A percentile compares a stretch with the other conserved stretches of the same genome.
Conservation (phyloP, 306 rosid genomes). For the Trifolium pratense region DNA sequence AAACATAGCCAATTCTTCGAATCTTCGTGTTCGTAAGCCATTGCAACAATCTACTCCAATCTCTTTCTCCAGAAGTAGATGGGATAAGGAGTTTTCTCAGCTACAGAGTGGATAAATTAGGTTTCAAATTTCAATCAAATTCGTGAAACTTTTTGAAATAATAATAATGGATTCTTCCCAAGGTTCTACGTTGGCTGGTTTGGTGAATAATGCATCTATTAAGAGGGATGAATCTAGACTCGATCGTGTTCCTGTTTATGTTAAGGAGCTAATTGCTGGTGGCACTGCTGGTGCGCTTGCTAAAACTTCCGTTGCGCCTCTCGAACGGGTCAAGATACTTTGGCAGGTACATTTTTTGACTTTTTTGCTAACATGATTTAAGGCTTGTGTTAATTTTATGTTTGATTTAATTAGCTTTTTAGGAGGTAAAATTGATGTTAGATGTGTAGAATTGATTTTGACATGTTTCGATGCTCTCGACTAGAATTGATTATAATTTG, state of each 20-base stretch:
- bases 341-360: conserved; percentile 68
- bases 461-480: not conserved
- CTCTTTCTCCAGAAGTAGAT: conserved; percentile 56
- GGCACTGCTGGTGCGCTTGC: conserved; percentile 93
- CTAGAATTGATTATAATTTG: too few relatives aligned
- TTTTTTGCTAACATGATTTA: not conserved
- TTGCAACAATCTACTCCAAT: conserved; percentile 41
- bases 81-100: conserved; percentile 77
- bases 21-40: conserved; percentile 66
- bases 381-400: not conserved
- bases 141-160: not conserved
- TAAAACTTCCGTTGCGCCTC: conserved; percentile 87
- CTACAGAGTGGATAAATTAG: conserved; percentile 73
- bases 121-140: not conserved
- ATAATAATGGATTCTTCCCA: conserved; percentile 74
- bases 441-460: too few relatives aligned
- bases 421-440: too few relatives aligned
- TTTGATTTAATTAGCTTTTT: too few relatives aligned
- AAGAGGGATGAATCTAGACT: conserved; percentile 54
- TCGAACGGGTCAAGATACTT: conserved; percentile 88
- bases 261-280: conserved; percentile 85
- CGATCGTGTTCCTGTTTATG: conserved; percentile 74
- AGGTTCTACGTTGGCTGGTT: conserved; percentile 69
- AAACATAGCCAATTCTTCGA: conserved; percentile 61
- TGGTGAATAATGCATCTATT: conserved; percentile 74